Conservation (phyloP, 768 basidiomycete species). For the Lactarius vividus region DNA sequence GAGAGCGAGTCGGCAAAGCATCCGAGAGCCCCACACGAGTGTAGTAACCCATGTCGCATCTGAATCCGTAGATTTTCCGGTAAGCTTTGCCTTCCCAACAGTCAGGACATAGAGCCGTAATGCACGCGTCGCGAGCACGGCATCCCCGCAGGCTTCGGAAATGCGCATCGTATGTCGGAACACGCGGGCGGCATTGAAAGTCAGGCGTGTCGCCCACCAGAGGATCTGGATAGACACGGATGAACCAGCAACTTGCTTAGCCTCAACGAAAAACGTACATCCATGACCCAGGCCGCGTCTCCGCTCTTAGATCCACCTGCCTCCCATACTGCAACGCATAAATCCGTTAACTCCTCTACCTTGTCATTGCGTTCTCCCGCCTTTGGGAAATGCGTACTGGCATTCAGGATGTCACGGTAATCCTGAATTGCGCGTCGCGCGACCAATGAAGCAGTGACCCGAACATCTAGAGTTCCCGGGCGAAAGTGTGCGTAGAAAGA, state of each 20-base stretch:
- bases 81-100: slow-evolving; percentile 78
- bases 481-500: slow-evolving; percentile 8
- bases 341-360: slow-evolving; percentile 82
- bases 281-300: slow-evolving; percentile 74
- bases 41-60: slow-evolving; percentile 75
- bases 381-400: slow-evolving; percentile 71
- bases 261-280: slow-evolving; percentile 48
- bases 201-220: slow-evolving; percentile 92
- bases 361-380: slow-evolving; percentile 76
- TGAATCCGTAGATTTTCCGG: slow-evolving; percentile 56
- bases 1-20: slow-evolving; percentile 60
- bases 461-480: slow-evolving; percentile 26
- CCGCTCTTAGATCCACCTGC: slow-evolving; percentile 60
- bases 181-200: slow-evolving; percentile 87
- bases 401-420: slow-evolving; percentile 64
- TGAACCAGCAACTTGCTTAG: neutral
- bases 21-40: slow-evolving; percentile 70
- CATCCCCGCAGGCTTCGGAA: slow-evolving; percentile 58
- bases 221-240: slow-evolving; percentile 52
- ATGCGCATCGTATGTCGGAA: slow-evolving; percentile 83
- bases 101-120: slow-evolving; percentile 81
- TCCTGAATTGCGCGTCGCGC: slow-evolving; percentile 68
- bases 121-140: slow-evolving; percentile 64
- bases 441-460: slow-evolving; percentile 50
- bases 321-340: slow-evolving; percentile 82